These are phyloP conservation scores for Ogataea henricii DNA, from an alignment of 805 yeast genomes.

Conservation along the genomic window DNA sequence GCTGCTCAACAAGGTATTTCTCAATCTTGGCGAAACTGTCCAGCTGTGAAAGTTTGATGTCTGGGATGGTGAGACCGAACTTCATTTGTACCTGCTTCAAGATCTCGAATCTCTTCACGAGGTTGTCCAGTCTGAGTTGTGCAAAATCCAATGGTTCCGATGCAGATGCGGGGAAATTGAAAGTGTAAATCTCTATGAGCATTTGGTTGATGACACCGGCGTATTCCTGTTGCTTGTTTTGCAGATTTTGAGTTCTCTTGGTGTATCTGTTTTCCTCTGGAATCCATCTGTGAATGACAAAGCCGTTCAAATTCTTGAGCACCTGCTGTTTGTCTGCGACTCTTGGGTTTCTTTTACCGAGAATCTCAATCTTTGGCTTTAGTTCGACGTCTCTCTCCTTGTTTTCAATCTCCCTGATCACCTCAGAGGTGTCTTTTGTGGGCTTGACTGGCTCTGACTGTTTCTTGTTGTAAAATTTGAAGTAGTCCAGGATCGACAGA, in stretches of 20 bases:
- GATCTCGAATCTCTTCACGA: conserved; percentile 50
- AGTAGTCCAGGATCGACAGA: conserved; percentile 34
- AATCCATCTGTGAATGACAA: conserved; percentile 34
- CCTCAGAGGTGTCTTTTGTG: conserved; percentile 27
- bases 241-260: conserved; percentile 7
- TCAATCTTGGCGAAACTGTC: conserved; percentile 43
- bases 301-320: conserved; percentile 31
- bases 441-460: conserved; percentile 20
- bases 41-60: conserved; percentile 45
- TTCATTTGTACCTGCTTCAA: conserved; percentile 49
- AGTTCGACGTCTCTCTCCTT: conserved; percentile 19
- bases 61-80: conserved; percentile 57
- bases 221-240: conserved; percentile 12
- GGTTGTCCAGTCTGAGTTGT: conserved; percentile 37
- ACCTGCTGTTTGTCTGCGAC: conserved; percentile 25
- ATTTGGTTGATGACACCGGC: conserved; percentile 16
- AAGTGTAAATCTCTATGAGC: conserved; percentile 19
- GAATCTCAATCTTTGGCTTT: conserved; percentile 27
- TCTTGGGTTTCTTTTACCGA: conserved; percentile 35
- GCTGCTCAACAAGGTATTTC: conserved; percentile 36
- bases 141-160: background rate
- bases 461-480: conserved; percentile 35
- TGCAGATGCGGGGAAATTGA: conserved; percentile 6
- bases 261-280: conserved; percentile 27
- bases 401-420: conserved; percentile 33